Evolutionary conservation across 352 stramenopile species (phyloP), one percentile per base, ranked within the genome.

Genomic region (Phytophthora rubi): DNA sequence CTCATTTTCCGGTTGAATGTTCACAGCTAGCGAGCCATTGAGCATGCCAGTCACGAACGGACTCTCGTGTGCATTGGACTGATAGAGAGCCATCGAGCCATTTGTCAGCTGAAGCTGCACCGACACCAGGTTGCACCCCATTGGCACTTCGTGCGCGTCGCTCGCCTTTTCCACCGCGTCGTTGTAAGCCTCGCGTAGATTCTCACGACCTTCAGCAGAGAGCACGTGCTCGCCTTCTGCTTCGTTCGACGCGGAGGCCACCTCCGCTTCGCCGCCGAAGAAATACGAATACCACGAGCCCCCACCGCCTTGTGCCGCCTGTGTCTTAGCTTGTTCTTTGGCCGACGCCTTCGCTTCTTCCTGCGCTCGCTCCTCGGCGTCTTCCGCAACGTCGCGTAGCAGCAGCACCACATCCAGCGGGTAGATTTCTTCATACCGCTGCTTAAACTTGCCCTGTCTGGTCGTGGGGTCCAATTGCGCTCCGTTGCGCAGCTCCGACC

Each of bases 281-380:
- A 95, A 94, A 53, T 94, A 95, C 13, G 76, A 83, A 55, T 94
- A 95, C 88, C 88, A 95, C 2, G 85, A 90, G 2, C 74, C 71
- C 33, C 78, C 78, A 44, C 48, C 62, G 16, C 65, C 58, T 51
- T 73, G 72, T 23, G 53, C 58, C 23, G 60, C 55, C 42, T 70
- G 68, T 16, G 35, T 74, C 52, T 59, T 73, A 35, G 33, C 64
- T 21, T 71, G 56, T 18, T 28, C 53, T 37, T 65, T 62, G 13
- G 70, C 76, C 15, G 70, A 76, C 8, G 73, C 58, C 53, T 73
- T 80, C 0, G 65, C 74, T 33, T 78, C 65, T 53, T 56, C 18
- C 52, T 80, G 75, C 18, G 73, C 73, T 26, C 75, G 68, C 8
- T 83, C 70, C 10, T 92, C 82, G 9, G 77, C 71, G 26, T 92